These are phyloP conservation scores for Leucosporidium creatinivorum DNA, from an alignment of 768 basidiomycete species.

Conservation along the genomic window DNA sequence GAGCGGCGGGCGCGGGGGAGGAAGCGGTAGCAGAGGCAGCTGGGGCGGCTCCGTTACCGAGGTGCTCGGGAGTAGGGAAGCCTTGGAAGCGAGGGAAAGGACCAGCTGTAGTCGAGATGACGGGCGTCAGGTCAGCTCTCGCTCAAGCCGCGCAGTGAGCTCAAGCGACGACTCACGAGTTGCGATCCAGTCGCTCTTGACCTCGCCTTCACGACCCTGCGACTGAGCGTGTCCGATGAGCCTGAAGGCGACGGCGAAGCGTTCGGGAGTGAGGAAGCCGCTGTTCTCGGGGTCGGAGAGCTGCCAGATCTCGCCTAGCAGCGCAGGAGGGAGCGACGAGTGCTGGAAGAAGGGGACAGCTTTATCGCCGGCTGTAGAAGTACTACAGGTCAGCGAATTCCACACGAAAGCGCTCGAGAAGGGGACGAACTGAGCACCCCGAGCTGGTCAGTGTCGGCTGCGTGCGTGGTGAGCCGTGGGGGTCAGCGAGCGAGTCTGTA, in stretches of 20 bases:
- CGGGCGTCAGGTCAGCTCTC: not conserved
- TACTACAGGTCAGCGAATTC: not conserved
- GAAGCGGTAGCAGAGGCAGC: not conserved
- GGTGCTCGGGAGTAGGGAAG: conserved; percentile 50
- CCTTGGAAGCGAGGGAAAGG: conserved; percentile 76
- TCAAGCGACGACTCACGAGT: conserved; percentile 55
- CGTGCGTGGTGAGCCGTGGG: conserved; percentile 34
- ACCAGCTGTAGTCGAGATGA: conserved; percentile 54
- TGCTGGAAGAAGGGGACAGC: conserved; percentile 80
- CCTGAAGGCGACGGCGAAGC: conserved; percentile 78
- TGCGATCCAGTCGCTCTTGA: conserved; percentile 49
- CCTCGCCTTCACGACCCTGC: conserved; percentile 29
- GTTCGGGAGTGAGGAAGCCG: conserved; percentile 81
- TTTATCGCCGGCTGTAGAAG: conserved; percentile 59
- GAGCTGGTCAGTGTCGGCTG: conserved; percentile 67
- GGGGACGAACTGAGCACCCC: conserved; percentile 55
- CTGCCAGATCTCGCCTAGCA: conserved; percentile 86
- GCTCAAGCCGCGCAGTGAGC: not conserved
- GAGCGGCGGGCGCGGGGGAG: not conserved
- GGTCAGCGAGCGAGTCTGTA: not conserved
- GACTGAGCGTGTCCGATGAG: conserved; percentile 85
- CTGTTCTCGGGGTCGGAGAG: conserved; percentile 89
- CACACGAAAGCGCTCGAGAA: not conserved
- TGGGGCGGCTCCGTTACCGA: conserved; percentile 48
- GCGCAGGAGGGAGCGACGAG: conserved; percentile 64